Evolutionary conservation across 192 early-diverging fungal species (phyloP).

Genomic region (Entomortierella beljakovae): DNA sequence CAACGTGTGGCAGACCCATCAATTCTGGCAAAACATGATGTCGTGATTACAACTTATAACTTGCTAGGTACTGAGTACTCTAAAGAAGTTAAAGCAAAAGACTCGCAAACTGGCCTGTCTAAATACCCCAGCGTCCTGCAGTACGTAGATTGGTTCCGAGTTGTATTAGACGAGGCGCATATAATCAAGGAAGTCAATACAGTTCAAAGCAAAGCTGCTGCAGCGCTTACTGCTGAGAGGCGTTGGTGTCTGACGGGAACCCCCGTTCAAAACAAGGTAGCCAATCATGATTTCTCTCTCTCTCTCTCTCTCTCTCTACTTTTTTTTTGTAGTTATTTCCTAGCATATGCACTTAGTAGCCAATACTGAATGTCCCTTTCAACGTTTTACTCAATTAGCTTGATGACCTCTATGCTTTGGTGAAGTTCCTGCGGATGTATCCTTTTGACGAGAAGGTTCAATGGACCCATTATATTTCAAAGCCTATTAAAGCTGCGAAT

Average conservation of each 20-base stretch:
- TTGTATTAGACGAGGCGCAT: constrained; percentile 96
- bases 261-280: constrained; percentile 74
- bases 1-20: constrained; percentile 39
- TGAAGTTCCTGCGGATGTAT: constrained; percentile 81
- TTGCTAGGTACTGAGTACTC: constrained; percentile 57
- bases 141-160: constrained; percentile 82
- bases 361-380: too few relatives aligned
- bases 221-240: constrained; percentile 71
- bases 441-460: constrained; percentile 56
- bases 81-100: constrained; percentile 41
- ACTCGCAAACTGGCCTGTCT: constrained; percentile 20
- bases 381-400: constrained; percentile 58
- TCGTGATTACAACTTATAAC: constrained; percentile 67
- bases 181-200: constrained; percentile 88
- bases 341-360: not conserved
- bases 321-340: not conserved
- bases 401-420: constrained; percentile 87
- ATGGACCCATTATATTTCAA: constrained; percentile 55
- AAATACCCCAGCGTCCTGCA: constrained; percentile 58
- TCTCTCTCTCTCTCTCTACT: not conserved
- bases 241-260: constrained; percentile 96
- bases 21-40: constrained; percentile 45
- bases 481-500: constrained; percentile 53
- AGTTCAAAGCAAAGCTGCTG: constrained; percentile 78
- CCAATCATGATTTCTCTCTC: not conserved